Evolutionary conservation across 2,329 filamentous ascomycete genomes (phyloP).

Genomic region (Ceratocystis alfenasii): DNA sequence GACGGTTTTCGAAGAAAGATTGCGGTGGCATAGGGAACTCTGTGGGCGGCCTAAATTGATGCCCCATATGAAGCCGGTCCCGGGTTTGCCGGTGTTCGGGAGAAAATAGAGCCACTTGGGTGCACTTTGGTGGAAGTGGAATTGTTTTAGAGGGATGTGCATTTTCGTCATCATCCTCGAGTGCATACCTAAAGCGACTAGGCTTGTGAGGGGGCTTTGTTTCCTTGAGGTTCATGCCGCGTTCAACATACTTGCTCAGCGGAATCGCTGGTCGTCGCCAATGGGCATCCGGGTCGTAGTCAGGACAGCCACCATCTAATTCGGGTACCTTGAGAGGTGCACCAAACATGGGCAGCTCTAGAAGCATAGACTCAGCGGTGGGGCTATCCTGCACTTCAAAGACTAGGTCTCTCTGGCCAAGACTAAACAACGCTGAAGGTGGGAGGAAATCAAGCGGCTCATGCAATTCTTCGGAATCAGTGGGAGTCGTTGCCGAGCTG

Average conservation of each 20-base stretch:
- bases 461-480: slow-evolving; percentile 30
- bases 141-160: slow-evolving; percentile 26
- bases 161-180: slow-evolving; percentile 55
- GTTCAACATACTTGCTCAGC: slow-evolving; percentile 75
- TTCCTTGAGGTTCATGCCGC: slow-evolving; percentile 59
- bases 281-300: slow-evolving; percentile 53
- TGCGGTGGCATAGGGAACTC: slow-evolving; percentile 85
- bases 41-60: slow-evolving; percentile 85
- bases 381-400: slow-evolving; percentile 66
- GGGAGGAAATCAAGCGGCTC: slow-evolving; percentile 40
- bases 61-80: slow-evolving; percentile 78
- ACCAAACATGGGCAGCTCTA: slow-evolving; percentile 71
- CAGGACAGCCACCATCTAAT: slow-evolving; percentile 44
- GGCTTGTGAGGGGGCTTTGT: slow-evolving; percentile 59
- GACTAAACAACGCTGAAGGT: slow-evolving; percentile 69
- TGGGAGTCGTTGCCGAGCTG: slow-evolving; percentile 10
- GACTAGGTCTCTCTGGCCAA: slow-evolving; percentile 70
- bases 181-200: slow-evolving; percentile 69
- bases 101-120: slow-evolving; percentile 75
- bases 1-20: slow-evolving; percentile 77
- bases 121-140: slow-evolving; percentile 54
- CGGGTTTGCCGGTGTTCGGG: slow-evolving; percentile 80
- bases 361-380: slow-evolving; percentile 62
- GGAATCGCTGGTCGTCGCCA: slow-evolving; percentile 71
- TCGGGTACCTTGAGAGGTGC: slow-evolving; percentile 48